Evolutionary conservation across 352 stramenopile genomes (phyloP).

Genomic region (Globisporangium acanthophoron): DNA sequence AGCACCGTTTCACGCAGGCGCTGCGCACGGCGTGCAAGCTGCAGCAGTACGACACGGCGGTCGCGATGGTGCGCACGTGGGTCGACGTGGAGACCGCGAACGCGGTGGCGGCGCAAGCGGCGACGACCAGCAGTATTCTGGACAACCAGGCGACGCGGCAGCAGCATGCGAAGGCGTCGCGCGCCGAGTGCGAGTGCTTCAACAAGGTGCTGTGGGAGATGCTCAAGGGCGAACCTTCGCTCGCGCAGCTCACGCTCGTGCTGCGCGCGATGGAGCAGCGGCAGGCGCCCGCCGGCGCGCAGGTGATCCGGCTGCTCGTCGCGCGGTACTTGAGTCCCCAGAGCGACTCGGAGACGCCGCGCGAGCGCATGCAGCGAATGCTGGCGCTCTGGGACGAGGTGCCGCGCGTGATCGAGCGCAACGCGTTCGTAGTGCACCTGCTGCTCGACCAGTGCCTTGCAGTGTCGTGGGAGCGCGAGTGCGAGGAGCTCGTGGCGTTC

Average conservation of each 20-base stretch:
- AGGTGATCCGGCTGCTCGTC: conserved; percentile 20
- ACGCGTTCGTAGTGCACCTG: conserved; percentile 43
- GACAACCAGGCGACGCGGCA: conserved; percentile 1
- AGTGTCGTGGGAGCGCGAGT: conserved; percentile 15
- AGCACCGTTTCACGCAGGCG: conserved; percentile 24
- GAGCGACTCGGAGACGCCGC: conserved; percentile 1
- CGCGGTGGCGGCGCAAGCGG: not conserved
- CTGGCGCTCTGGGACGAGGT: conserved; percentile 30
- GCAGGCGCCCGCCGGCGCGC: conserved; percentile 4
- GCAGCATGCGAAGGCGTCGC: not conserved
- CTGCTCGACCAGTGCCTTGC: conserved; percentile 32
- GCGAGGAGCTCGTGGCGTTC: conserved; percentile 14
- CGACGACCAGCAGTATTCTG: conserved; percentile 3
- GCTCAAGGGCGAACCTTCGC: conserved; percentile 17
- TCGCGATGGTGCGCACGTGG: conserved; percentile 28
- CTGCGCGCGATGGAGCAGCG: conserved; percentile 19
- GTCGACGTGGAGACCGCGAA: conserved; percentile 10
- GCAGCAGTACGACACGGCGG: conserved; percentile 17
- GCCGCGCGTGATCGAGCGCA: conserved; percentile 26
- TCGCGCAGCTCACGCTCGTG: conserved; percentile 18
- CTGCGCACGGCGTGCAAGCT: conserved; percentile 25
- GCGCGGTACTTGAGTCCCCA: conserved; percentile 2
- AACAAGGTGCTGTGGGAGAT: conserved; percentile 34
- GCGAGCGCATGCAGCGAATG: conserved; percentile 20
- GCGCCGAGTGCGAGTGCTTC: conserved; percentile 15